These are phyloP conservation scores for Neofusicoccum ribis DNA, from an alignment of 2,329 filamentous ascomycete species.

Conservation along the genomic window DNA sequence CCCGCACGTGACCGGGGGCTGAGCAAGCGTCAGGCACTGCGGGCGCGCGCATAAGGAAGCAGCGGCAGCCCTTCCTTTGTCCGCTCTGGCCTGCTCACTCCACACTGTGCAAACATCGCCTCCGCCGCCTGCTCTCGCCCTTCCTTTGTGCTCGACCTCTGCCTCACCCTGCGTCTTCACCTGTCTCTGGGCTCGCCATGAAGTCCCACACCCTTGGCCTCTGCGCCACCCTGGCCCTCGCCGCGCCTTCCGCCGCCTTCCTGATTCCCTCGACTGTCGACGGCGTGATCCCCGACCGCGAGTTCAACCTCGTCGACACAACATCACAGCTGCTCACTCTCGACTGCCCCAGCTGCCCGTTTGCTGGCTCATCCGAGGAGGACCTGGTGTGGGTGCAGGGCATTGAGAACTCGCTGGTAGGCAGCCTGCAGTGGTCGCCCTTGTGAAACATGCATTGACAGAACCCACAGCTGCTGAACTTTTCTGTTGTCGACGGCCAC, in stretches of 20 bases:
- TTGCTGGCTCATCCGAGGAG: slow-evolving; percentile 19
- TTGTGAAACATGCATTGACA: slow-evolving; percentile 25
- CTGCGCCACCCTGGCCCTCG: slow-evolving; percentile 37
- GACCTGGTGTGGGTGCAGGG: slow-evolving; percentile 32
- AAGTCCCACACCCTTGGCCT: slow-evolving; percentile 34
- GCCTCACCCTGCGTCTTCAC: slow-evolving; percentile 19
- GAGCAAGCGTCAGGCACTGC: background rate
- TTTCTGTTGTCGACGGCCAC: slow-evolving; percentile 33
- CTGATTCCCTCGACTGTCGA: slow-evolving; percentile 22
- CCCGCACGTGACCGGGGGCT: slow-evolving; percentile 8
- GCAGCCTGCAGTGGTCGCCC: slow-evolving; percentile 19
- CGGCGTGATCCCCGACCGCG: slow-evolving; percentile 28
- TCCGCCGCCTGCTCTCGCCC: background rate
- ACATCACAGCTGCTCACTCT: slow-evolving; percentile 34
- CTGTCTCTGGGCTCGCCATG: slow-evolving; percentile 28
- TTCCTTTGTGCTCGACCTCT: slow-evolving; percentile 23
- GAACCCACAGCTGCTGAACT: slow-evolving; percentile 34
- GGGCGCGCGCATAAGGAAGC: slow-evolving; percentile 10
- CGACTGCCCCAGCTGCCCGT: slow-evolving; percentile 36
- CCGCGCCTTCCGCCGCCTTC: slow-evolving; percentile 22
- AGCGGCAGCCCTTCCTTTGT: background rate
- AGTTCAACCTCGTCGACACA: slow-evolving; percentile 29
- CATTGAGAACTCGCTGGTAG: slow-evolving; percentile 37
- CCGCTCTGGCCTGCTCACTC: slow-evolving; percentile 4
- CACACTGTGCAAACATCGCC: slow-evolving; percentile 4